Base-by-base conservation (phyloP, 306 rosid species). In the Medicago arabica region DNA sequence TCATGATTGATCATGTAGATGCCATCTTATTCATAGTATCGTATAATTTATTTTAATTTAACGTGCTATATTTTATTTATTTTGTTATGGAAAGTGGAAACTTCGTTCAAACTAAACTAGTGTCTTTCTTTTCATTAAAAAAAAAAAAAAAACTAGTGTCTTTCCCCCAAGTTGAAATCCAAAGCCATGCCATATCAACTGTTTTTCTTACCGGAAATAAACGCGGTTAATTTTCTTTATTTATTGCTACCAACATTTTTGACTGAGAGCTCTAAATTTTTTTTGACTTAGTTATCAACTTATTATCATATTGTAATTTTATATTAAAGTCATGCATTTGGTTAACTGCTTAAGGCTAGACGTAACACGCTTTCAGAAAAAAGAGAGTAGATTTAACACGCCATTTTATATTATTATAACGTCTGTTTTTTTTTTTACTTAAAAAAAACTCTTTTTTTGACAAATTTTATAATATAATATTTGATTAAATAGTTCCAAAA, bases 1-100 rank as follows among this genome's bases (percentile, higher is more conserved):
- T 69, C 55, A 61, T 40, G 51, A 11, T 68, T 38, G 11, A 57
- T 67, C 75, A 43, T 21, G 64, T 58, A 57, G n/a, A 11, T 19
- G 78, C 61, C 63, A 50, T 65, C 51, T 51, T 31, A 3, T 6
- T 28, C 11, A 28, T 7, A 4, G 31, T 28, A 28, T 28, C 31
- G 31, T 28, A 28, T 28, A 28, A 28, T 28, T 28, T 28, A 28
- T 28, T 31, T 60, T 2, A 23, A 31, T 4, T 75, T 65, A 15
- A 51, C 63, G 21, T 49, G 8, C 13, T 36, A 15, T 12, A 13
- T 23, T 76, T 57, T 44, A 4, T 47, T 58, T 58, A 13, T 40
- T 14, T 21, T 75, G 17, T 51, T 18, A 21, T 50, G 54, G 15
- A 46, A 18, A 34, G 67, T 41, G 50, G 14, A 65, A 65, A 51